These are phyloP conservation scores for Lactarius evosmus DNA, from an alignment of 768 basidiomycete species.

Conservation along the genomic window DNA sequence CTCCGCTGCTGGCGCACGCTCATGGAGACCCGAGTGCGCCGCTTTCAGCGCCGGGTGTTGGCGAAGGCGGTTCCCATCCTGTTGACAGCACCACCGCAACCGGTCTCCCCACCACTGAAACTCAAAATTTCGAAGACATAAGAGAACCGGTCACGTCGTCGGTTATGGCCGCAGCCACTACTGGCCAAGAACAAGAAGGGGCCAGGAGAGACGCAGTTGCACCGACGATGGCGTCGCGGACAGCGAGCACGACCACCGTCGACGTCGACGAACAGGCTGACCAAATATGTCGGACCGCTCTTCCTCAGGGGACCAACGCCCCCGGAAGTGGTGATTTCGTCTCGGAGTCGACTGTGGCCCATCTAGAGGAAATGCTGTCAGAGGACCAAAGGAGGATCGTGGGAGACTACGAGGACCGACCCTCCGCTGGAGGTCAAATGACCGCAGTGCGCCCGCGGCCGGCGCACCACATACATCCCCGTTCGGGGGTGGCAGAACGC, in stretches of 20 bases:
- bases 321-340: not conserved
- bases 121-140: not conserved
- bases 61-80: not conserved
- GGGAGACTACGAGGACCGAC: not conserved
- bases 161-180: not conserved
- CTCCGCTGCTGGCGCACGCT: conserved; percentile 9
- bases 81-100: not conserved
- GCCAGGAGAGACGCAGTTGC: not conserved
- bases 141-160: not conserved
- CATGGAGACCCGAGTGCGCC: not conserved
- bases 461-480: not conserved
- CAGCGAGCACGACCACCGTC: not conserved
- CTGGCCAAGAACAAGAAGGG: not conserved
- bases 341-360: not conserved
- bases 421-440: not conserved
- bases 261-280: not conserved
- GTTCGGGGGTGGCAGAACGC: not conserved
- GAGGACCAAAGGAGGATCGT: conserved; percentile 11
- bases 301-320: not conserved
- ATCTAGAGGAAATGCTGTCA: conserved; percentile 12
- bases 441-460: not conserved
- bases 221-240: too few species aligned
- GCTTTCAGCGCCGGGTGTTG: not conserved
- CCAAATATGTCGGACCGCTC: not conserved
- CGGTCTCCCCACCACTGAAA: not conserved